Evolutionary conservation across 148 eudicot genomes (phyloP).

Genomic region (Pouteria glomerata): DNA sequence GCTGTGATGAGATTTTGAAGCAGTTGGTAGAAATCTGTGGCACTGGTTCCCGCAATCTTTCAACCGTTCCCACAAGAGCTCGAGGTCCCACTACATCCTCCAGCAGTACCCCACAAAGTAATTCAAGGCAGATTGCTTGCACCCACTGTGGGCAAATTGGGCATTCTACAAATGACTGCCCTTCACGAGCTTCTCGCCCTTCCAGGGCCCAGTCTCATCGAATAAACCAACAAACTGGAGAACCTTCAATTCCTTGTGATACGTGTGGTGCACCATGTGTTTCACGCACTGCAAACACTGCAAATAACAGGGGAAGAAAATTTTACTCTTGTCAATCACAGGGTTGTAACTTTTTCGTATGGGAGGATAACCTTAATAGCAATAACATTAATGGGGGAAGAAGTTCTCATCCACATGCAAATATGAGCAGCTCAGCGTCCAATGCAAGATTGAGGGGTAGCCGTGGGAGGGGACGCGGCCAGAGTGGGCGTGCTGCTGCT

Average conservation of each 20-base stretch:
- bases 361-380: conserved; percentile 63
- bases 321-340: conserved; percentile 74
- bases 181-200: conserved; percentile 48
- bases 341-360: conserved; percentile 82
- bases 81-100: conserved; percentile 42
- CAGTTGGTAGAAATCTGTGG: conserved; percentile 85
- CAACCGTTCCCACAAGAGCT: conserved; percentile 54
- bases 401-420: conserved; percentile 32
- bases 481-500: conserved; percentile 23
- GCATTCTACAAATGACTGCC: conserved; percentile 58
- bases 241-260: conserved; percentile 51
- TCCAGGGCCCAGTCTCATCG: conserved; percentile 44
- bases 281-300: conserved; percentile 81
- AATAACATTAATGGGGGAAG: conserved; percentile 20
- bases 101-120: conserved; percentile 38
- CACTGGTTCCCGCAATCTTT: conserved; percentile 68
- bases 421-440: conserved; percentile 21
- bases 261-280: conserved; percentile 67
- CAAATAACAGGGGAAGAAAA: conserved; percentile 76
- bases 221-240: conserved; percentile 42
- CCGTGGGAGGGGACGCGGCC: conserved; percentile 32
- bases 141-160: conserved; percentile 57
- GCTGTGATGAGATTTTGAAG: conserved; percentile 78
- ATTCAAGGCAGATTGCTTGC: conserved; percentile 41
- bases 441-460: conserved; percentile 37